Evolutionary conservation across 129 eudicot genomes (phyloP), one percentile per base, ranked within the genome.

Genomic region (Pulicaria dysenterica): DNA sequence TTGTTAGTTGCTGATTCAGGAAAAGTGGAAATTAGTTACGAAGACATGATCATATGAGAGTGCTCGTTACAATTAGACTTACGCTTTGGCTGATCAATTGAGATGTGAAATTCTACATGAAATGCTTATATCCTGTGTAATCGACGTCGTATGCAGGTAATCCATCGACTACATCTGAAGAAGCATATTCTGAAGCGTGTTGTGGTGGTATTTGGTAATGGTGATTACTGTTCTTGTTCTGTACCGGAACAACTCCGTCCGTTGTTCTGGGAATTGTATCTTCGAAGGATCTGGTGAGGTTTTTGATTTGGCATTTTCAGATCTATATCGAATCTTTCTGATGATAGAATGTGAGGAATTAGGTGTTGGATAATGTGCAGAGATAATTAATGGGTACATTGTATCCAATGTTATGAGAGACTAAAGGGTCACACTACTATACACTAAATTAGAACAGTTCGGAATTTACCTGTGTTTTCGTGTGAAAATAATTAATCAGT

Each of bases 31-130:
- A 40, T 49, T 5, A 3, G 9, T 24, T 24, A 24, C 31, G 31
- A 24, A 24, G 31, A 24, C 31, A 24, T 24, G 31, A 24, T 24
- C 31, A 24, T 24, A 24, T 24, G 2, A 24, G 31, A 24, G 31
- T 24, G 31, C 31, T 24, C 1, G 17, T 6, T 6, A 16, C 39
- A 5, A n/a, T 54, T 17, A 9, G 5, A 77, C 98, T 24, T 89
- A 93, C 98, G 58, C 96, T 93, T 77, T 93, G 96, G 86, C 96
- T 93, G 53, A 93, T 74, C 47, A 92, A 87, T 66, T 90, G 98
- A 58, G 95, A 70, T 41, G 67, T 75, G 86, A 87, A 91, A 57
- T 88, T 87, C 78, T 84, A 87, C 87, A 89, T 43, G 31, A 80
- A 85, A 15, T 96, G 94, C 77, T 89, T 88, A 71, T 88, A 78